Conservation (phyloP, 192 early-diverging fungal genomes). For the Lunasporangiospora selenospora region DNA sequence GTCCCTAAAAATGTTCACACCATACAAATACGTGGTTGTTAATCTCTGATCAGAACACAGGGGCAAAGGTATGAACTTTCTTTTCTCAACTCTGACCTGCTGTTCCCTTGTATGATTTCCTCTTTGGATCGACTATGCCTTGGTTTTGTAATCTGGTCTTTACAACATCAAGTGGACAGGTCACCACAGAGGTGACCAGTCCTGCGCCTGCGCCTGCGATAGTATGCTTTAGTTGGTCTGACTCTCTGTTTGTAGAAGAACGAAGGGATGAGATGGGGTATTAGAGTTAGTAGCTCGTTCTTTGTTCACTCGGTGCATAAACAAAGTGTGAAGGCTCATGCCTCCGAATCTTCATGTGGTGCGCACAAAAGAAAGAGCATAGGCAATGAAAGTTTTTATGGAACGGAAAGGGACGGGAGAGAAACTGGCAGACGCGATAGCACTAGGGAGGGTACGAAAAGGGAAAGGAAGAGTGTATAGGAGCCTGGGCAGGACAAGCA, state of each 20-base stretch:
- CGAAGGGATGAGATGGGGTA: not conserved
- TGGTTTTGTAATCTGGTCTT: slow-evolving; percentile 96
- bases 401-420: not conserved
- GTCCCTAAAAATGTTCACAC: slow-evolving; percentile 53
- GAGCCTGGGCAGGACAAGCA: not conserved
- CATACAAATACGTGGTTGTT: not conserved
- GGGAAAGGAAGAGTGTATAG: not conserved
- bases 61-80: too few relatives aligned
- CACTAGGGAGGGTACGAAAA: not conserved
- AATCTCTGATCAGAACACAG: too few relatives aligned
- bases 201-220: slow-evolving; percentile 86
- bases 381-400: not conserved
- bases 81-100: slow-evolving; percentile 38
- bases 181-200: slow-evolving; percentile 80
- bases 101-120: slow-evolving; percentile 64
- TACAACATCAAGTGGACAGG: slow-evolving; percentile 93
- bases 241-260: slow-evolving; percentile 23
- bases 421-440: too few relatives aligned
- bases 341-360: too few relatives aligned
- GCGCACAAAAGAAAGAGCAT: not conserved
- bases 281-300: too few relatives aligned
- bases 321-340: too few relatives aligned
- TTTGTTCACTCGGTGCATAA: too few relatives aligned
- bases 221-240: slow-evolving; percentile 73
- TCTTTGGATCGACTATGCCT: slow-evolving; percentile 29